Conservation (phyloP, 176 grass and related monocot species). For the Bolboschoenus planiculmis region DNA sequence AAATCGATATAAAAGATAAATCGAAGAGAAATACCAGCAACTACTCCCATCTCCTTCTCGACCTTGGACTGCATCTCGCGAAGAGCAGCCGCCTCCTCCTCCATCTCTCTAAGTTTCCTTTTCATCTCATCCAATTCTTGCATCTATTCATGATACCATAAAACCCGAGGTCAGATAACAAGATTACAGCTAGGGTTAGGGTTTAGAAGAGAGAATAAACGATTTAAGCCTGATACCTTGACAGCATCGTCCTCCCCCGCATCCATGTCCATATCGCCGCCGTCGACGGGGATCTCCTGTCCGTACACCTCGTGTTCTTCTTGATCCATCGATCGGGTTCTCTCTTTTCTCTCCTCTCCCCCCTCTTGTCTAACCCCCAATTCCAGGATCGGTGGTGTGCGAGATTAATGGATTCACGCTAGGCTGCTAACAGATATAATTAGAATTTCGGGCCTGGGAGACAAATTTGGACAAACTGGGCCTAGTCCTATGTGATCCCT, state of each 20-base stretch:
- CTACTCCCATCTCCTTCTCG: slow-evolving; percentile 38
- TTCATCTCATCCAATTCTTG: slow-evolving; percentile 41
- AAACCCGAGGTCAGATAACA: not conserved
- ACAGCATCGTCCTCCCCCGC: slow-evolving; percentile 15
- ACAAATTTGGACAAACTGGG: not conserved
- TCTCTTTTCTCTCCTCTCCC: not conserved
- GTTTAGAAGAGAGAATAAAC: not conserved
- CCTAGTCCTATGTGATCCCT: not conserved
- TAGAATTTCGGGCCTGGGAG: not conserved
- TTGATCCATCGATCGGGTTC: slow-evolving; percentile 17
- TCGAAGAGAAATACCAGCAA: slow-evolving; percentile 2
- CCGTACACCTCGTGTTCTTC: slow-evolving; percentile 42
- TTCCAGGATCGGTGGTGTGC: not conserved
- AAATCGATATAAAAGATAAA: not conserved
- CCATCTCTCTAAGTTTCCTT: slow-evolving; percentile 33
- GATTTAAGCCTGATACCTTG: slow-evolving; percentile 2
- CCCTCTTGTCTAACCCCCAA: not conserved
- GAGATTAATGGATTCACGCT: not conserved
- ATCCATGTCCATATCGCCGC: slow-evolving; percentile 28
- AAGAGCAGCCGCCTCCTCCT: slow-evolving; percentile 31
- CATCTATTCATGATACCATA: not conserved
- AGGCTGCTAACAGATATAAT: not conserved
- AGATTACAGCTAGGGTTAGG: not conserved
- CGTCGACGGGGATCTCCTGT: slow-evolving; percentile 34
- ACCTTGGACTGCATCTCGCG: slow-evolving; percentile 44